phyloP scores from a whole-genome alignment of 805 yeast genomes.

The Tetrapisispora taiwanensis region DNA sequence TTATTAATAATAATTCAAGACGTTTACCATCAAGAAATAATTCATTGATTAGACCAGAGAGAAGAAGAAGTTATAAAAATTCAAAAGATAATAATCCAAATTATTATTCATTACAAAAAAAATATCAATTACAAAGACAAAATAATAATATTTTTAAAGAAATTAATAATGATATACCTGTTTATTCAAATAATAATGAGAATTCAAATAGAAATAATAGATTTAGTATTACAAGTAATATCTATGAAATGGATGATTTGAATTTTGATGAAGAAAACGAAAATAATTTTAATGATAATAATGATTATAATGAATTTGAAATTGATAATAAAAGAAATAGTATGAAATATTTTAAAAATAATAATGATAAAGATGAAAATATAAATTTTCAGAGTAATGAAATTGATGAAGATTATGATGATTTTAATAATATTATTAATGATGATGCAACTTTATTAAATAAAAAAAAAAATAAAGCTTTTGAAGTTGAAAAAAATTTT shows the following conservation, averaged over 20 bases:
- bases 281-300: too few relatives aligned
- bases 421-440: not conserved
- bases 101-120: conserved; percentile 63
- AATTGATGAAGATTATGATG: not conserved
- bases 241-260: conserved; percentile 3
- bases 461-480: not conserved
- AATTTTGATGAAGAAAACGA: not conserved
- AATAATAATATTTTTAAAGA: conserved; percentile 33
- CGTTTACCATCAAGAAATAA: conserved; percentile 27
- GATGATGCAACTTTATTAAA: not conserved
- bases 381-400: not conserved
- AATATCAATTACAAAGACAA: conserved; percentile 50
- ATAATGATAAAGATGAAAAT: not conserved
- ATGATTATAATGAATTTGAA: not conserved
- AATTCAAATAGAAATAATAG: too few relatives aligned
- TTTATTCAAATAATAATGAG: not conserved
- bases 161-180: not conserved
- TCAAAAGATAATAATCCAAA: conserved; percentile 57
- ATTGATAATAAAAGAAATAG: not conserved
- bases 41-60: conserved; percentile 78
- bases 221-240: conserved; percentile 2
- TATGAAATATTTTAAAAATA: not conserved
- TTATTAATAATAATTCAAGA: not conserved
- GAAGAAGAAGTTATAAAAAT: conserved; percentile 43
- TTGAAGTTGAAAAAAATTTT: not conserved